Evolutionary conservation across 2,329 filamentous ascomycete genomes (phyloP).

Genomic region (Xylaria sp.): DNA sequence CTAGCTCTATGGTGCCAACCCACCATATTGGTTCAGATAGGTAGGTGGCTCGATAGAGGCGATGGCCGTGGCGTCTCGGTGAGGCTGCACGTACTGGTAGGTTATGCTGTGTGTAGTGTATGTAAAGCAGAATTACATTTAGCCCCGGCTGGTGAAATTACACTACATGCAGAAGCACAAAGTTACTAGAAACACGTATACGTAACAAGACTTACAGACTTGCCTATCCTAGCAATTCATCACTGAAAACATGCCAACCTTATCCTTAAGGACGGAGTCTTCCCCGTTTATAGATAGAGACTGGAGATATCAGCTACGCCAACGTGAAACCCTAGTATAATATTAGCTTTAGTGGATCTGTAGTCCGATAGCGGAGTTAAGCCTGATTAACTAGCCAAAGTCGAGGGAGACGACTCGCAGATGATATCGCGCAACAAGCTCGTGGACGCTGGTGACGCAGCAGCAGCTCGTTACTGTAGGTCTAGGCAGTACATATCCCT

Average conservation of each 20-base stretch:
- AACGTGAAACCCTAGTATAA: conserved; percentile 3
- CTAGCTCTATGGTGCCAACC: too few relatives aligned
- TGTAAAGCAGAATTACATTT: not conserved
- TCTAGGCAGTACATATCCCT: not conserved
- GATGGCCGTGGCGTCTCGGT: not conserved
- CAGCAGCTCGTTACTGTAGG: not conserved
- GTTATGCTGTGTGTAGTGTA: not conserved
- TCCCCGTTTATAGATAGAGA: not conserved
- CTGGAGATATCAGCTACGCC: not conserved
- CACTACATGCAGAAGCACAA: too few relatives aligned
- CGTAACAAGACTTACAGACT: not conserved
- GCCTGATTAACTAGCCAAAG: not conserved
- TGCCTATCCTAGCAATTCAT: too few relatives aligned
- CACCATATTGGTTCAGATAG: too few relatives aligned
- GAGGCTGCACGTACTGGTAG: not conserved
- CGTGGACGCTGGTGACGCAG: not conserved
- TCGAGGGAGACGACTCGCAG: not conserved
- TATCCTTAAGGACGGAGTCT: not conserved
- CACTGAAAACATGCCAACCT: not conserved
- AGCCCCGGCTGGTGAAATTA: not conserved
- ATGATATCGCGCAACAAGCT: not conserved
- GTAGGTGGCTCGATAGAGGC: not conserved
- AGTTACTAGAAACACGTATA: too few relatives aligned
- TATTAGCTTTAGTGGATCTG: not conserved
- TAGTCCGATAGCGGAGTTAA: conserved; percentile 14